Evolutionary conservation across 306 rosid genomes (phyloP).

Genomic region (Begonia fuchsioides): DNA sequence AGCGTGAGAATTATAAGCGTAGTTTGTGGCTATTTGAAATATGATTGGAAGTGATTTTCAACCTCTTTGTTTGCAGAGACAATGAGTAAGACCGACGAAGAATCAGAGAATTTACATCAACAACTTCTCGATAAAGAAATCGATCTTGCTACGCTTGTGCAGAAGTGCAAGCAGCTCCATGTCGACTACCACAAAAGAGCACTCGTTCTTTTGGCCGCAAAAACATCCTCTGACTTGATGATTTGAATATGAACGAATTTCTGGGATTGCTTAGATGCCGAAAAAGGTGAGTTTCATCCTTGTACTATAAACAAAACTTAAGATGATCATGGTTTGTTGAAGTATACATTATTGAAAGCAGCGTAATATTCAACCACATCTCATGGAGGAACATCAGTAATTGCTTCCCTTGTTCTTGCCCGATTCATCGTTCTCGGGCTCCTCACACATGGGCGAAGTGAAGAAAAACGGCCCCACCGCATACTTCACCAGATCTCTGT

Average conservation of each 20-base stretch:
- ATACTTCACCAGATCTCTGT: constrained; percentile 32
- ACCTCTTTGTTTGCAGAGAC: constrained; percentile 36
- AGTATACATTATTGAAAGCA: neutral
- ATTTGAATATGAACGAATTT: neutral
- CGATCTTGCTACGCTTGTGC: constrained; percentile 45
- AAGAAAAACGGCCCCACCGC: constrained; percentile 39
- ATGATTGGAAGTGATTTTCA: too few relatives aligned
- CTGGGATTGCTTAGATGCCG: too few relatives aligned
- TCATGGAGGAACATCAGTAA: neutral
- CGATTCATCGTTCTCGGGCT: constrained; percentile 20
- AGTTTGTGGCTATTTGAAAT: too few relatives aligned
- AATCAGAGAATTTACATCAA: constrained; percentile 60
- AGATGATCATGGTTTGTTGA: too few relatives aligned
- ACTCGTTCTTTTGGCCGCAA: constrained; percentile 70
- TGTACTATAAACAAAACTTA: too few relatives aligned
- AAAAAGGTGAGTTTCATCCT: too few relatives aligned
- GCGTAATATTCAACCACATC: neutral
- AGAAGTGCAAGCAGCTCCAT: constrained; percentile 76
- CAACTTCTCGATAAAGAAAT: constrained; percentile 54
- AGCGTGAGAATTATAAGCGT: too few relatives aligned
- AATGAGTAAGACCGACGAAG: constrained; percentile 63
- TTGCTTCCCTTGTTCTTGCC: neutral
- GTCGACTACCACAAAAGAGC: constrained; percentile 54
- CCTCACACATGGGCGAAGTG: constrained; percentile 59
- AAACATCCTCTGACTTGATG: constrained; percentile 19